phyloP scores from a whole-genome alignment of 2,329 filamentous ascomycete species.

The Coniochaeta prunicola region DNA sequence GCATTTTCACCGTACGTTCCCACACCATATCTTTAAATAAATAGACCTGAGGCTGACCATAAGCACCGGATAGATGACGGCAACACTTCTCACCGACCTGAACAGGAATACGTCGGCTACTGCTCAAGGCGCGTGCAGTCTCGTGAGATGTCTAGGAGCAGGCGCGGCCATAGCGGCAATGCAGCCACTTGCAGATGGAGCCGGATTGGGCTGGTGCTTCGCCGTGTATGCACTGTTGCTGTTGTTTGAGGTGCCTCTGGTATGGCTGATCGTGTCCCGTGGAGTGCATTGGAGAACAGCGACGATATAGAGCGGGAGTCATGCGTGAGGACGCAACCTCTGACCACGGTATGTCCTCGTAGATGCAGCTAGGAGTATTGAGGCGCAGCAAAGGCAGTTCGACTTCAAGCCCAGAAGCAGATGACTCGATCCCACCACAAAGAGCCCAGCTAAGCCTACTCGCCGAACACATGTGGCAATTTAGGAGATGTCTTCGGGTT shows the following conservation, averaged over 20 bases:
- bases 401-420: too few species aligned
- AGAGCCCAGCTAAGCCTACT: not conserved
- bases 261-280: constrained; percentile 4
- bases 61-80: constrained; percentile 3
- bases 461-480: not conserved
- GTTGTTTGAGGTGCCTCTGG: constrained; percentile 6
- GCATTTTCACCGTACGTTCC: not conserved
- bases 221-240: constrained; percentile 12
- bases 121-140: constrained; percentile 17
- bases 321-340: not conserved
- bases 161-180: constrained; percentile 15
- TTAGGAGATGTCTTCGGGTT: not conserved
- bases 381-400: too few species aligned
- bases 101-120: constrained; percentile 16
- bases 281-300: not conserved
- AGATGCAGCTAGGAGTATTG: too few species aligned
- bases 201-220: constrained; percentile 14
- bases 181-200: constrained; percentile 12
- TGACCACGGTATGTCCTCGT: too few species aligned
- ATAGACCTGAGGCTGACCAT: not conserved
- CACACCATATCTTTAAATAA: not conserved
- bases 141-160: constrained; percentile 16
- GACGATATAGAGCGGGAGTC: not conserved
- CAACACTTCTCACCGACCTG: constrained; percentile 18
- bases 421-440: not conserved